Conservation (phyloP, 2,329 filamentous ascomycete genomes). For the Byssothecium circinans region DNA sequence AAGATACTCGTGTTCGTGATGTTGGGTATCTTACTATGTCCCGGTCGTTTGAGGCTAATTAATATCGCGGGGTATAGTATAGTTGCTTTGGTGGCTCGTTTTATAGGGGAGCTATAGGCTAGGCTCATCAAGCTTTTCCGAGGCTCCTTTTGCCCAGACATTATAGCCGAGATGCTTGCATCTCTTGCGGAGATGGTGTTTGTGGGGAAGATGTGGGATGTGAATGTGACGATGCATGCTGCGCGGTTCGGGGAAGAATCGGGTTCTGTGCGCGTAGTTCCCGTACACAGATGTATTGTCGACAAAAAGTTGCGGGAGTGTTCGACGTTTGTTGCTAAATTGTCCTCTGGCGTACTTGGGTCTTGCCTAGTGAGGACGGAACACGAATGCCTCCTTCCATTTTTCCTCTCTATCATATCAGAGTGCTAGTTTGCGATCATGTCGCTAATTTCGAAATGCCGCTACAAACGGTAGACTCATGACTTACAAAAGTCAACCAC, state of each 20-base stretch:
- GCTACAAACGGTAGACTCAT: not conserved
- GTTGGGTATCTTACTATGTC: constrained; percentile 3
- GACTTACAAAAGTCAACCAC: constrained; percentile 38
- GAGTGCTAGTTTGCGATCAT: too few species aligned
- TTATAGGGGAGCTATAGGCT: not conserved
- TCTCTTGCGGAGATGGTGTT: not conserved
- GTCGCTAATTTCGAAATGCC: too few species aligned
- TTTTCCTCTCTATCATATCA: too few species aligned
- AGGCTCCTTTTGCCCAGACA: constrained; percentile 3
- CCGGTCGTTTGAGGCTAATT: constrained; percentile 14
- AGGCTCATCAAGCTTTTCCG: not conserved
- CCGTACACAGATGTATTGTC: too few species aligned
- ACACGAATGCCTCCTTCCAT: too few species aligned
- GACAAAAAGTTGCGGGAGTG: too few species aligned
- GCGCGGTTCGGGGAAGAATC: too few species aligned
- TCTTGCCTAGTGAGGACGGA: too few species aligned
- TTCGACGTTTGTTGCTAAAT: too few species aligned
- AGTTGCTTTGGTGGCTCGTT: not conserved
- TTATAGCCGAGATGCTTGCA: constrained; percentile 2
- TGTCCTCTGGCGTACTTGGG: too few species aligned
- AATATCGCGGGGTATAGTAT: constrained; percentile 13
- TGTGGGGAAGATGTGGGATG: not conserved
- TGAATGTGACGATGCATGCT: too few species aligned
- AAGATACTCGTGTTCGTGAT: constrained; percentile 1
- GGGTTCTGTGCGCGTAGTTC: too few species aligned